Conservation (phyloP, 108 stramenopile species). For the Cyclotella atomus region DNA sequence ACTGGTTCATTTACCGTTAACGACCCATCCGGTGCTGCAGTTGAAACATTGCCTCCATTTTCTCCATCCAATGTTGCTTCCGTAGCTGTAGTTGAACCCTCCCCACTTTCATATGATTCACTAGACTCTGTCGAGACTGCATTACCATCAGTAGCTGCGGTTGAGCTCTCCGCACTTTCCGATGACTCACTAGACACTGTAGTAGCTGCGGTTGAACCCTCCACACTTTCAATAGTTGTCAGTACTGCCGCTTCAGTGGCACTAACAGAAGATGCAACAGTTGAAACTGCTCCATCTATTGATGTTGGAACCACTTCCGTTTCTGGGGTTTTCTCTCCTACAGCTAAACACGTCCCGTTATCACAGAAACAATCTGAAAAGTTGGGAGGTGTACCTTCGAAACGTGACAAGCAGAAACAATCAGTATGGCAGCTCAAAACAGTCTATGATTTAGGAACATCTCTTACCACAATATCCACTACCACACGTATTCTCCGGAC, state of each 20-base stretch:
- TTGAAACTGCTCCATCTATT: background rate
- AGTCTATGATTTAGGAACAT: too few species aligned
- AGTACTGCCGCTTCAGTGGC: background rate
- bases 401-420: background rate
- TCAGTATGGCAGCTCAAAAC: too few species aligned
- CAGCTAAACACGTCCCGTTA: background rate
- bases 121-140: background rate
- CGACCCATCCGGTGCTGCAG: too few species aligned
- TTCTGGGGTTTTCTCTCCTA: background rate
- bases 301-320: background rate
- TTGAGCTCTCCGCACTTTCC: background rate
- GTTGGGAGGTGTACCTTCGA: background rate
- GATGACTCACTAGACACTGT: too few species aligned
- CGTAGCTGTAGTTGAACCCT: too few species aligned
- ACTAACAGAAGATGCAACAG: background rate
- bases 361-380: conserved; percentile 5
- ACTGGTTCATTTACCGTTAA: too few species aligned
- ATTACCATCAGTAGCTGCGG: background rate
- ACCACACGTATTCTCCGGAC: background rate
- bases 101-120: too few species aligned
- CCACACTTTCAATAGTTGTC: background rate
- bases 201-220: background rate
- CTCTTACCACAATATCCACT: conserved; percentile 3
- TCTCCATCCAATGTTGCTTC: too few species aligned
- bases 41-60: too few species aligned